Base-by-base conservation (phyloP, 2,329 filamentous ascomycete species). In the Sclerotinia glacialis region DNA sequence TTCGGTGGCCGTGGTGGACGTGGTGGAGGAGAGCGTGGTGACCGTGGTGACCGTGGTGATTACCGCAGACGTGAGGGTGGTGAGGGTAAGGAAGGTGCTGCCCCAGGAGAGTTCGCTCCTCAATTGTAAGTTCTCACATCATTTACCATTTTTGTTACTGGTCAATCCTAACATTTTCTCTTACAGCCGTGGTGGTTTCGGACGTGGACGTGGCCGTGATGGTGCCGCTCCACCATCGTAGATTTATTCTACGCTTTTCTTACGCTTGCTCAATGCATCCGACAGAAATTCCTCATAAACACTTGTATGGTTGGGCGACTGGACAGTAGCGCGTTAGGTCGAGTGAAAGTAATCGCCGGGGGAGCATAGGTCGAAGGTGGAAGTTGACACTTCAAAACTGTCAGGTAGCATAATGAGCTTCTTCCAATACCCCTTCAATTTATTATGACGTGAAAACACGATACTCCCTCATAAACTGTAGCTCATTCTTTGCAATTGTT, bases 11-110 rank as follows among this genome's bases (percentile, higher is more conserved):
- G 92, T 84, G 89, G 90, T 78, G 85, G 78, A 64, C 77, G 87
- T 83, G 89, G 89, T 74, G 86, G 84, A 78, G 83, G 85, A 72
- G 85, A 85, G 78, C 79, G 85, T 74, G 81, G 81, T 74, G 86
- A 87, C 77, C 79, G 85, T 74, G 81, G 81, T 74, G 86, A 87
- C 77, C 90, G 93, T 82, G 93, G 93, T 80, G 91, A 90, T 79
- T 97, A 97, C 88, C 86, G 93, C 82, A 89, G 93, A 82, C 90
- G 93, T 79, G 92, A 96, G 78, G 89, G 87, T 82, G 90, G 88
- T 65, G 67, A 68, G 67, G 44, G 34, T 81, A 96, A 96, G 88
- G 92, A 96, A 85, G 92, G 92, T 78, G 91, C 89, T 85, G 91
- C 92, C 80, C 91, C 92, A 78, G 91, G 91, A 83, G 91, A 93